phyloP scores from a whole-genome alignment of 2,329 filamentous ascomycete genomes.

The Neopestalotiopsis sp. region DNA sequence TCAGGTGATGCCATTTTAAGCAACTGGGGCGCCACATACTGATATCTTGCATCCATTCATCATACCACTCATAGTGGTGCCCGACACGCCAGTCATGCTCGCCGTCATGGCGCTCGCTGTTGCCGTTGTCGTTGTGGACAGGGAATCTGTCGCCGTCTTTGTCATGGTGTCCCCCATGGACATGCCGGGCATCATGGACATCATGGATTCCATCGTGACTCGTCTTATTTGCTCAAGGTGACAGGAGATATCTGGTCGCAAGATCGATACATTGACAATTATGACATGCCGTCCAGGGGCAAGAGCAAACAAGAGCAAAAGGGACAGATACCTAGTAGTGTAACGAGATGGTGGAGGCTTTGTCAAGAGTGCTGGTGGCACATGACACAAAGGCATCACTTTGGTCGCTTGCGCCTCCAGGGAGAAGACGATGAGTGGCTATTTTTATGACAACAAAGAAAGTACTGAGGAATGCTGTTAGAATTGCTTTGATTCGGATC shows the following conservation, averaged over 20 bases:
- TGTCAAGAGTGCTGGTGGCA: neutral
- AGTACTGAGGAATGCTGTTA: neutral
- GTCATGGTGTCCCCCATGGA: conserved; percentile 13
- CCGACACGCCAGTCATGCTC: neutral
- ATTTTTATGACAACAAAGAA: conserved; percentile 9
- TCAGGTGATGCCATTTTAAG: neutral
- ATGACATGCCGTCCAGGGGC: neutral
- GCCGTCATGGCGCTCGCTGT: conserved; percentile 6
- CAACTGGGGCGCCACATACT: neutral
- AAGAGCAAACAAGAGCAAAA: neutral
- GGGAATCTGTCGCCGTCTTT: neutral
- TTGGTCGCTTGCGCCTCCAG: conserved; percentile 1
- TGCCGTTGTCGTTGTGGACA: neutral
- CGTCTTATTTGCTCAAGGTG: neutral
- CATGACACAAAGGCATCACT: conserved; percentile 4
- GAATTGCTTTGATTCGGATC: neutral
- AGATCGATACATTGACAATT: neutral
- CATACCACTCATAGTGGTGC: neutral
- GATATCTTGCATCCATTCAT: conserved; percentile 16
- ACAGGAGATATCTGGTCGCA: neutral
- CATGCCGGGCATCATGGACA: conserved; percentile 18
- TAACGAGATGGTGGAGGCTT: neutral
- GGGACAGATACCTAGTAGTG: neutral
- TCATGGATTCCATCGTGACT: conserved; percentile 11
- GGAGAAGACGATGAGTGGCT: neutral